These are phyloP conservation scores for Scheffersomyces stambukii DNA, from an alignment of 1,139 yeast species.

Conservation along the genomic window DNA sequence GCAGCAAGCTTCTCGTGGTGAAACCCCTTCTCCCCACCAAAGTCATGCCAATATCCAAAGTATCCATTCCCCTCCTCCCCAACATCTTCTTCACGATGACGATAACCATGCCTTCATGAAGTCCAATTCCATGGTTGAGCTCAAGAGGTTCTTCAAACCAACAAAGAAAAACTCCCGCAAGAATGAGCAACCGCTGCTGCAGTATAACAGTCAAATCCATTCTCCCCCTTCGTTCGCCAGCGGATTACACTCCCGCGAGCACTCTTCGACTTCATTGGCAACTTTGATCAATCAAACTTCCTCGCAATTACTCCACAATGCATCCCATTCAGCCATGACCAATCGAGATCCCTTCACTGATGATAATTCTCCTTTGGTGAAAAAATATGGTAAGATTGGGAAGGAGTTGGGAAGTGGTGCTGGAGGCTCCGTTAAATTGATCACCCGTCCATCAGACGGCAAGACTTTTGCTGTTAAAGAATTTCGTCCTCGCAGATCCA, in stretches of 20 bases:
- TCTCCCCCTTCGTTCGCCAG: slow-evolving; percentile 25
- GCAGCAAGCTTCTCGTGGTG: slow-evolving; percentile 10
- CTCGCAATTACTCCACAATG: slow-evolving; percentile 37
- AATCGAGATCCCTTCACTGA: slow-evolving; percentile 43
- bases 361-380: slow-evolving; percentile 63
- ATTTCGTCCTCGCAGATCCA: slow-evolving; percentile 79
- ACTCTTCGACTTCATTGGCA: slow-evolving; percentile 39
- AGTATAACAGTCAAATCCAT: slow-evolving; percentile 20
- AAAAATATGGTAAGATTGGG: slow-evolving; percentile 86
- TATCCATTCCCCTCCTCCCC: slow-evolving; percentile 13
- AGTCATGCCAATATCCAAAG: slow-evolving; percentile 3
- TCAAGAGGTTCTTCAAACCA: slow-evolving; percentile 40
- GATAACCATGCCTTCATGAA: slow-evolving; percentile 29
- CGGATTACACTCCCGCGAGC: slow-evolving; percentile 26
- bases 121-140: slow-evolving; percentile 35
- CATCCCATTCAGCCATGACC: slow-evolving; percentile 23
- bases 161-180: slow-evolving; percentile 25
- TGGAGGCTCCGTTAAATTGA: slow-evolving; percentile 91
- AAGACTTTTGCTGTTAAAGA: slow-evolving; percentile 95
- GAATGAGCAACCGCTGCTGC: slow-evolving; percentile 12
- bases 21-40: slow-evolving; percentile 6
- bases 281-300: slow-evolving; percentile 44
- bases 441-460: slow-evolving; percentile 75
- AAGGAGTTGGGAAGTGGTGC: slow-evolving; percentile 95
- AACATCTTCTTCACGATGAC: slow-evolving; percentile 19